These are phyloP conservation scores for Cyberlindnera galapagoensis DNA, from an alignment of 805 yeast species.

Conservation along the genomic window DNA sequence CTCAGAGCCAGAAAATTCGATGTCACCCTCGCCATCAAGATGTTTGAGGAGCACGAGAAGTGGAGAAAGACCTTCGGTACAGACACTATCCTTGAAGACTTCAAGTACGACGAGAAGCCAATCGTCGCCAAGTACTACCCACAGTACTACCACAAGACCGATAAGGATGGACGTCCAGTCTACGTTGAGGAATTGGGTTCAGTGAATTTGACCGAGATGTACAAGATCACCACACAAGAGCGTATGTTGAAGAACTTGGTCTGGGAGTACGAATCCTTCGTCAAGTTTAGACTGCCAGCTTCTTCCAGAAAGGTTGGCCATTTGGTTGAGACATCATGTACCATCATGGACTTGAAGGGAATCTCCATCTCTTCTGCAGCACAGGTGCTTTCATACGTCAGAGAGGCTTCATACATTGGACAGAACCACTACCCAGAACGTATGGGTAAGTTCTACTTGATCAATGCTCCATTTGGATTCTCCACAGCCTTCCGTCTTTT, in stretches of 20 bases:
- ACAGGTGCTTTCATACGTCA: slow-evolving; percentile 80
- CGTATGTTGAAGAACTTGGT: slow-evolving; percentile 94
- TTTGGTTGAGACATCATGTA: slow-evolving; percentile 92
- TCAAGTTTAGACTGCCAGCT: slow-evolving; percentile 81
- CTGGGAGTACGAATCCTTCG: slow-evolving; percentile 96
- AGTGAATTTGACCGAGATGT: slow-evolving; percentile 85
- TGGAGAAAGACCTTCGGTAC: slow-evolving; percentile 90
- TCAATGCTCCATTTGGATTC: slow-evolving; percentile 97
- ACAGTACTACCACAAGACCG: slow-evolving; percentile 95
- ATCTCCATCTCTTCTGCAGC: slow-evolving; percentile 79
- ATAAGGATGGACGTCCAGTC: slow-evolving; percentile 94
- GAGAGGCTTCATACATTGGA: slow-evolving; percentile 90
- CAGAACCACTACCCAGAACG: slow-evolving; percentile 98
- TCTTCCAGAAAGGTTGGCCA: slow-evolving; percentile 77
- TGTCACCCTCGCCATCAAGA: slow-evolving; percentile 64
- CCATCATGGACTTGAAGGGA: slow-evolving; percentile 92
- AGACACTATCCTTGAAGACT: slow-evolving; percentile 79
- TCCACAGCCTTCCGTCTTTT: slow-evolving; percentile 87
- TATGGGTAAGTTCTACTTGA: slow-evolving; percentile 95
- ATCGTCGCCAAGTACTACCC: slow-evolving; percentile 87
- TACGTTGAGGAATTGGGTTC: slow-evolving; percentile 91
- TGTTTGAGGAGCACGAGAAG: slow-evolving; percentile 82
- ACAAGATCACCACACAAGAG: slow-evolving; percentile 89
- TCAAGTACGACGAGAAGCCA: slow-evolving; percentile 90
- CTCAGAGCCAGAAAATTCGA: slow-evolving; percentile 95